phyloP scores from a whole-genome alignment of 768 basidiomycete genomes.

The Agaricus blazei region DNA sequence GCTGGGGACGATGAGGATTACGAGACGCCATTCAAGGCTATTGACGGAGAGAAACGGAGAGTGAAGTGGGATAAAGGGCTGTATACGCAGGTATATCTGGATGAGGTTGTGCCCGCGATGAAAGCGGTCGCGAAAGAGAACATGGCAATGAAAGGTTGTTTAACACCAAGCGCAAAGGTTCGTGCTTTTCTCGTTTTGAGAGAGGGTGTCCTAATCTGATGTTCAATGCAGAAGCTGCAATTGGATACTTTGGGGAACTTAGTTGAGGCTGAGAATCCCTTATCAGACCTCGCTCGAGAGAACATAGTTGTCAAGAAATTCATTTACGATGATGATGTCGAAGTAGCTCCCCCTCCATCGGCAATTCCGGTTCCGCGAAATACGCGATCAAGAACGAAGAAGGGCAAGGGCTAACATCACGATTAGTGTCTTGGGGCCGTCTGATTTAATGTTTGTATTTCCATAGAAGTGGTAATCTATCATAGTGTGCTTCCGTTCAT shows the following conservation, averaged over 20 bases:
- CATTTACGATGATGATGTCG: constrained; percentile 71
- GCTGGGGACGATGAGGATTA: constrained; percentile 84
- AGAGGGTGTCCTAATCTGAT: not conserved
- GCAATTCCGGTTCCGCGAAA: constrained; percentile 35
- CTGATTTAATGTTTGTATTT: constrained; percentile 15
- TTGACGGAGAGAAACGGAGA: constrained; percentile 40
- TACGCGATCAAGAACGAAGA: constrained; percentile 56
- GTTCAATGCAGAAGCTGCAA: constrained; percentile 40
- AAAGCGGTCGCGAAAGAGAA: constrained; percentile 37
- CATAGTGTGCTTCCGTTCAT: not conserved
- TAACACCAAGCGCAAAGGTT: constrained; percentile 67
- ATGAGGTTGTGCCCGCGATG: constrained; percentile 54
- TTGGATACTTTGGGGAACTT: constrained; percentile 75
- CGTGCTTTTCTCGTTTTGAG: constrained; percentile 7
- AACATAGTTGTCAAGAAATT: constrained; percentile 72
- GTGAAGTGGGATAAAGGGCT: constrained; percentile 80
- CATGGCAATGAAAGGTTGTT: constrained; percentile 50
- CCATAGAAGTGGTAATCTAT: not conserved
- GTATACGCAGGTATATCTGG: constrained; percentile 54
- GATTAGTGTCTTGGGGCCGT: constrained; percentile 7
- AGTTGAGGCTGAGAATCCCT: constrained; percentile 48
- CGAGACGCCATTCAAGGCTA: constrained; percentile 52
- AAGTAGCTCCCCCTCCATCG: constrained; percentile 23
- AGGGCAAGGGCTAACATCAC: constrained; percentile 28
- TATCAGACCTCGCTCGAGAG: constrained; percentile 55